Conservation (phyloP, 257 asterid species). For the Vinca minor region DNA sequence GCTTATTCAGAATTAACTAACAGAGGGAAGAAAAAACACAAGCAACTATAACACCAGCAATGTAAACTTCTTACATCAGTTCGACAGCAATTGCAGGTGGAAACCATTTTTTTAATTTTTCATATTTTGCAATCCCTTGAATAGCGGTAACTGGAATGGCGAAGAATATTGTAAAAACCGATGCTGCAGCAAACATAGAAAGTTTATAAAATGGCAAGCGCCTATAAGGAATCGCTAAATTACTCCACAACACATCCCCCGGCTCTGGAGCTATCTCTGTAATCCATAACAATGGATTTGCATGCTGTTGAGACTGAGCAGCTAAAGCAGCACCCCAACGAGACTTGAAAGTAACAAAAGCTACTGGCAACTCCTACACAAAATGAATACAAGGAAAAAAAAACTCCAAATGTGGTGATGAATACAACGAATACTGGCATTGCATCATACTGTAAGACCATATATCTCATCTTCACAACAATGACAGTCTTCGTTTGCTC, state of each 20-base stretch:
- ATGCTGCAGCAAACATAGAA: constrained; percentile 44
- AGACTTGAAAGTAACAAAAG: constrained; percentile 78
- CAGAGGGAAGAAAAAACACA: neutral
- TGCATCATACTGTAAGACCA: too few species aligned
- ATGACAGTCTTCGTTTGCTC: too few species aligned
- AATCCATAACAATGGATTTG: constrained; percentile 74
- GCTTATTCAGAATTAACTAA: neutral
- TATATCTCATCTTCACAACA: too few species aligned
- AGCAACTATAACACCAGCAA: constrained; percentile 5
- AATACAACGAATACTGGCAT: too few species aligned
- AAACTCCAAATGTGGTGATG: too few species aligned
- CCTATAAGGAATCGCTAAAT: constrained; percentile 48
- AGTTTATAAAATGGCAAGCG: constrained; percentile 53
- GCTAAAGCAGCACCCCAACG: constrained; percentile 96
- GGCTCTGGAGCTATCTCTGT: constrained; percentile 97
- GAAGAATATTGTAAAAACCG: constrained; percentile 76
- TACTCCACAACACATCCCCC: constrained; percentile 79
- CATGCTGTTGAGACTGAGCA: constrained; percentile 84
- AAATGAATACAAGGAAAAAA: too few species aligned
- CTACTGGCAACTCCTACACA: constrained; percentile 65
- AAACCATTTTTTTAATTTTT: constrained; percentile 68
- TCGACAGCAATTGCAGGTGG: constrained; percentile 94
- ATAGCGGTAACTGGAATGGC: constrained; percentile 88
- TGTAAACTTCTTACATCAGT: constrained; percentile 48
- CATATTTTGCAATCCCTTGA: constrained; percentile 88